Evolutionary conservation across 129 eudicot genomes (phyloP).

Genomic region (Silybum marianum): DNA sequence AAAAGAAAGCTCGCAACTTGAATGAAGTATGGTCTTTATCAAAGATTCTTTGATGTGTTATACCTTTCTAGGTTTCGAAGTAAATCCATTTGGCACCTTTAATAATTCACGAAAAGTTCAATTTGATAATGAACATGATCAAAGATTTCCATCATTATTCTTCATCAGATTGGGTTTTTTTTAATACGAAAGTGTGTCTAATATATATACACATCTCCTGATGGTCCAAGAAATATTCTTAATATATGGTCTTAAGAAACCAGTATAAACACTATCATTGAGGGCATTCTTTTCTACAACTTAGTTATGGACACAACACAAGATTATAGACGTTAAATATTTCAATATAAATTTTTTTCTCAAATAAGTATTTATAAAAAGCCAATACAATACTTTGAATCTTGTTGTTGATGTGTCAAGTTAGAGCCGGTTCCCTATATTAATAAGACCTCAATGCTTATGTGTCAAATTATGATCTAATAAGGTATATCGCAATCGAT

Average conservation of each 20-base stretch:
- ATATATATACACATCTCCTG: background rate
- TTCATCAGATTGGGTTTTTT: slow-evolving; percentile 19
- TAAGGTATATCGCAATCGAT: background rate
- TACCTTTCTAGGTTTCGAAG: slow-evolving; percentile 26
- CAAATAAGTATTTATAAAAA: background rate
- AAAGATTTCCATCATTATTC: slow-evolving; percentile 28
- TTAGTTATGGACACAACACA: background rate
- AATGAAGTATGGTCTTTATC: background rate
- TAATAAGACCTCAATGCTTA: background rate
- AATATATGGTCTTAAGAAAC: slow-evolving; percentile 24
- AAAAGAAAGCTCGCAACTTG: slow-evolving; percentile 13
- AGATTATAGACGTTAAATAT: background rate
- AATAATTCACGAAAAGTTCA: slow-evolving; percentile 32
- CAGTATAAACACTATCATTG: background rate
- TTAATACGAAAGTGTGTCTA: background rate
- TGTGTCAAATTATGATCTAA: background rate
- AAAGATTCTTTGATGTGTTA: slow-evolving; percentile 28
- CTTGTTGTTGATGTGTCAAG: slow-evolving; percentile 9
- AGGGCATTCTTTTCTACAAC: background rate
- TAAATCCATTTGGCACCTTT: slow-evolving; percentile 5
- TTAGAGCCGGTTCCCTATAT: slow-evolving; percentile 4
- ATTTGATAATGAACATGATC: slow-evolving; percentile 16
- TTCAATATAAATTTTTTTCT: background rate
- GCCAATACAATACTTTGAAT: background rate
- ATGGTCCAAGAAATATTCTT: slow-evolving; percentile 36